phyloP scores from a whole-genome alignment of 495 filamentous ascomycete species.

The Penicillium subrubescens region DNA sequence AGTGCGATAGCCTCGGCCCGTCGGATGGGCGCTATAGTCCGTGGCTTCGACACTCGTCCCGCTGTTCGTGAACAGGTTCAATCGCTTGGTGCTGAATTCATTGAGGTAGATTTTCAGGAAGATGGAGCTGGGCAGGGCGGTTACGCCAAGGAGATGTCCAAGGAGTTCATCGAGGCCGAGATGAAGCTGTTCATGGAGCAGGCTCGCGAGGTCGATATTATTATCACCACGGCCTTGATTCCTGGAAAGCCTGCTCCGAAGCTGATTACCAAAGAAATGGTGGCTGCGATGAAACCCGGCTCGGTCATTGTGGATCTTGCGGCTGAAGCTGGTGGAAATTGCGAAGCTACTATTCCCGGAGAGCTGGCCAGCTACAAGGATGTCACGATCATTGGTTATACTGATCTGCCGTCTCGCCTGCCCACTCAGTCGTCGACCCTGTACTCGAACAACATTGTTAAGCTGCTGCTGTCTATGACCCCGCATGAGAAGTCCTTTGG shows the following conservation, averaged over 20 bases:
- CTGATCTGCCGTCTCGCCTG: slow-evolving; percentile 76
- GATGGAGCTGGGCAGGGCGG: slow-evolving; percentile 80
- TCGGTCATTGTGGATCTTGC: slow-evolving; percentile 81
- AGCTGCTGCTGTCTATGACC: slow-evolving; percentile 75
- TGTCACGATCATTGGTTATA: slow-evolving; percentile 83
- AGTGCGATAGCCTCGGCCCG: slow-evolving; percentile 80
- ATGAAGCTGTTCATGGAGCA: slow-evolving; percentile 86
- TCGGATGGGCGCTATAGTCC: slow-evolving; percentile 79
- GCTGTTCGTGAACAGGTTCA: slow-evolving; percentile 82
- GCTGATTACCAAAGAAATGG: slow-evolving; percentile 76
- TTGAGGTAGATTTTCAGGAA: slow-evolving; percentile 82
- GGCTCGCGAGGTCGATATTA: slow-evolving; percentile 80
- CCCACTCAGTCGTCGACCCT: slow-evolving; percentile 80
- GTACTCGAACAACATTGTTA: slow-evolving; percentile 87
- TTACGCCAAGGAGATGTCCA: slow-evolving; percentile 86
- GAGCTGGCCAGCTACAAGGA: slow-evolving; percentile 68
- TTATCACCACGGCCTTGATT: slow-evolving; percentile 82
- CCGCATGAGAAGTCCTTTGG: slow-evolving; percentile 74
- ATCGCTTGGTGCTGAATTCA: slow-evolving; percentile 79
- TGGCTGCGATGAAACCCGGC: slow-evolving; percentile 78
- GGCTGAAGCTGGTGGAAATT: slow-evolving; percentile 80
- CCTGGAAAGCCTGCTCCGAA: slow-evolving; percentile 75
- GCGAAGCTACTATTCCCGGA: slow-evolving; percentile 71
- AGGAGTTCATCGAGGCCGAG: slow-evolving; percentile 84
- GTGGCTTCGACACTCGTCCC: slow-evolving; percentile 78